phyloP scores from a whole-genome alignment of 108 stramenopile genomes.

The Nitzschia putrida region DNA sequence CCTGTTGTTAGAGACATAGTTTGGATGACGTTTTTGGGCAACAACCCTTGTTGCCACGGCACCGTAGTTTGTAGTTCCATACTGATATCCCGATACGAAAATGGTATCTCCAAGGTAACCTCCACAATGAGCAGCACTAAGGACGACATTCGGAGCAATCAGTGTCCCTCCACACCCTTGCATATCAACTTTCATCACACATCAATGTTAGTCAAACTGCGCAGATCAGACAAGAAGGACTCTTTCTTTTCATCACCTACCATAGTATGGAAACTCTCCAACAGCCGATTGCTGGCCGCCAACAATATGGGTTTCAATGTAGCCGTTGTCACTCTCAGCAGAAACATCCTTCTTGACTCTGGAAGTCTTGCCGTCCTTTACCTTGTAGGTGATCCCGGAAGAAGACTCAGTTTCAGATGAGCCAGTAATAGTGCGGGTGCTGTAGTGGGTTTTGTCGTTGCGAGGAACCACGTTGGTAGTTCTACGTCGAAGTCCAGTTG shows the following conservation, averaged over 20 bases:
- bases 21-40: conserved; percentile 31
- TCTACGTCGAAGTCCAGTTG: no score
- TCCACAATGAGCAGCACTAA: conserved; percentile 52
- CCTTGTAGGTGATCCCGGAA: no score
- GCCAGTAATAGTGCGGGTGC: no score
- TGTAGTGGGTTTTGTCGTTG: no score
- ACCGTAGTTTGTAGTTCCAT: background rate
- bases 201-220: background rate
- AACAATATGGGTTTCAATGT: conserved; percentile 18
- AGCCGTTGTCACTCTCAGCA: background rate
- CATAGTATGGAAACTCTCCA: conserved; percentile 36
- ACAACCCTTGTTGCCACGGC: conserved; percentile 4
- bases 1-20: conserved; percentile 22
- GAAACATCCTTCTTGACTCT: background rate
- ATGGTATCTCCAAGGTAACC: conserved; percentile 14
- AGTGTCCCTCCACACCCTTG: conserved; percentile 42
- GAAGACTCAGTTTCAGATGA: no score
- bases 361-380: no score
- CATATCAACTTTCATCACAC: conserved; percentile 19
- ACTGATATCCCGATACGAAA: conserved; percentile 23
- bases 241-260: background rate
- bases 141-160: conserved; percentile 42
- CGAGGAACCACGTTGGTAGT: no score
- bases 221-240: background rate
- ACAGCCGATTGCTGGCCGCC: conserved; percentile 20